phyloP scores from a whole-genome alignment of 768 basidiomycete genomes.

The Peribolospora kevripleyi region DNA sequence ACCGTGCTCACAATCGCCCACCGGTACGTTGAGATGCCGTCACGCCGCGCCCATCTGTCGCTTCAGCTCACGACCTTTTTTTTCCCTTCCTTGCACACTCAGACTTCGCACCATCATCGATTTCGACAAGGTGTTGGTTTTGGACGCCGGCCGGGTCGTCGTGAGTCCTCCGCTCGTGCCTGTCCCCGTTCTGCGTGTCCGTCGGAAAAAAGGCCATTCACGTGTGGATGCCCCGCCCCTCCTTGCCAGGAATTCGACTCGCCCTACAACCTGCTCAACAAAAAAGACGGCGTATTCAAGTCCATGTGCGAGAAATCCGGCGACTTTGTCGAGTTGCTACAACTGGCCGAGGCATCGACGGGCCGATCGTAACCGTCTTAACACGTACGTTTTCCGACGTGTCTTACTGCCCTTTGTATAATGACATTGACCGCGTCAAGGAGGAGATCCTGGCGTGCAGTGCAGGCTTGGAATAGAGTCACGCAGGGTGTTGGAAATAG shows the following conservation, averaged over 20 bases:
- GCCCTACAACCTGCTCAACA: constrained; percentile 29
- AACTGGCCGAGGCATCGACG: too few species aligned
- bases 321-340: constrained; percentile 4
- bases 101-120: constrained; percentile 1
- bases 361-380: too few species aligned
- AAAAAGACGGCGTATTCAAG: constrained; percentile 17
- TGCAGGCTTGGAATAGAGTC: too few species aligned
- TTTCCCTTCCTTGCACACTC: background rate
- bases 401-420: too few species aligned
- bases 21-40: constrained; percentile 9
- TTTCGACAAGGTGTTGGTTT: constrained; percentile 6
- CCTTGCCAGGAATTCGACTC: constrained; percentile 30
- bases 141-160: constrained; percentile 4
- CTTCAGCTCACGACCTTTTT: background rate
- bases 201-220: too few species aligned
- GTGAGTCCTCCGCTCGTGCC: background rate
- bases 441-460: too few species aligned
- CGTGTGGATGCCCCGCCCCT: background rate
- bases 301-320: constrained; percentile 5
- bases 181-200: too few species aligned
- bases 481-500: too few species aligned
- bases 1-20: constrained; percentile 29
- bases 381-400: too few species aligned
- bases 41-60: background rate
- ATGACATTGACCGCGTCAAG: too few species aligned